Conservation (phyloP, 2,329 filamentous ascomycete species). For the Saccharata proteae region DNA sequence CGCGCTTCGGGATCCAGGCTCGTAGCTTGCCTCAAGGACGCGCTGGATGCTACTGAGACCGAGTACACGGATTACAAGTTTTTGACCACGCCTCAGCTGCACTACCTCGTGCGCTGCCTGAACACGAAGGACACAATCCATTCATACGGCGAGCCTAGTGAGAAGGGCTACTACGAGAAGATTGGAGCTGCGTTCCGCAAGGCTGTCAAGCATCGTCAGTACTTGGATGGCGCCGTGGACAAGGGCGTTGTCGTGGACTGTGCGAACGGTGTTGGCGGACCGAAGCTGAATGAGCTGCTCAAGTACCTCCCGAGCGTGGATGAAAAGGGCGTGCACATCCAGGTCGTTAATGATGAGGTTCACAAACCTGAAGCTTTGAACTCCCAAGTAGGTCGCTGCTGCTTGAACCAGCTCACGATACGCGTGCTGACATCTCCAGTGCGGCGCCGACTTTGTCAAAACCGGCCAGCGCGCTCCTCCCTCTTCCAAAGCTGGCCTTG, state of each 20-base stretch:
- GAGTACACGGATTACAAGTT: constrained; percentile 77
- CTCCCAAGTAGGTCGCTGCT: constrained; percentile 52
- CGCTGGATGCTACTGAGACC: constrained; percentile 62
- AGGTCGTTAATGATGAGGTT: constrained; percentile 85
- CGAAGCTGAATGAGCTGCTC: constrained; percentile 75
- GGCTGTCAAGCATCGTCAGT: constrained; percentile 61
- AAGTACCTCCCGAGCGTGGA: constrained; percentile 62
- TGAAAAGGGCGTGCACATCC: constrained; percentile 64
- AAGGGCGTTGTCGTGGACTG: constrained; percentile 78
- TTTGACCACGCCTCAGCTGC: constrained; percentile 92
- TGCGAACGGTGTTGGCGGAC: constrained; percentile 91
- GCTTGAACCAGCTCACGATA: constrained; percentile 1
- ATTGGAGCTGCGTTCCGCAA: constrained; percentile 71
- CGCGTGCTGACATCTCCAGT: no score
- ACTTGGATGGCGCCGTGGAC: constrained; percentile 23
- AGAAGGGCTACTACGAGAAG: constrained; percentile 93
- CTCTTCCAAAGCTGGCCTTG: constrained; percentile 61
- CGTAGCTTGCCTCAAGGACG: constrained; percentile 65
- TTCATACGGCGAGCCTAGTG: constrained; percentile 78
- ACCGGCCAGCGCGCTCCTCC: constrained; percentile 87
- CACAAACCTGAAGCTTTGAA: constrained; percentile 83
- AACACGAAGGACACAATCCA: constrained; percentile 84
- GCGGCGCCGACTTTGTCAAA: constrained; percentile 94
- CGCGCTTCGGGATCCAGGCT: constrained; percentile 81
- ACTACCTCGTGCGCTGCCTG: constrained; percentile 88